These are phyloP conservation scores for Guadua angustifolia DNA, from an alignment of 176 grass and related monocot species.

Conservation along the genomic window DNA sequence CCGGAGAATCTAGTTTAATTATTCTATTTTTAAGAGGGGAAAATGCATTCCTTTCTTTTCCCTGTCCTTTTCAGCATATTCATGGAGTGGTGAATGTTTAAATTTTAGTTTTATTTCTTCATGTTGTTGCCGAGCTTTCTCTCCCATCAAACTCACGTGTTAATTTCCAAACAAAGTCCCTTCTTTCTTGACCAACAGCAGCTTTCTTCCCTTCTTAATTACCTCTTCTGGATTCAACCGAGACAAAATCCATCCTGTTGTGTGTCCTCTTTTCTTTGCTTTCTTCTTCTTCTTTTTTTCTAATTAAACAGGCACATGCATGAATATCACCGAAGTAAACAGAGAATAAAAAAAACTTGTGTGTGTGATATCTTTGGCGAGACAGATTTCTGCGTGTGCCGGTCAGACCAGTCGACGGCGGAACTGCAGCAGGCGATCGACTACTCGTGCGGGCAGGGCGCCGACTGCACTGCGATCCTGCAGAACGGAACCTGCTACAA, in stretches of 20 bases:
- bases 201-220: background rate
- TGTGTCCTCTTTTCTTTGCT: background rate
- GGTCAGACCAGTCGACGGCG: slow-evolving; percentile 55
- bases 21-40: background rate
- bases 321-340: background rate
- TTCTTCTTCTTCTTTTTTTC: too few relatives aligned
- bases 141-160: too few relatives aligned
- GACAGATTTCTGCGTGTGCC: slow-evolving; percentile 93
- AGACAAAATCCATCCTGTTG: background rate
- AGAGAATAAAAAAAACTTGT: too few relatives aligned
- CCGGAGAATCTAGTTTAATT: background rate
- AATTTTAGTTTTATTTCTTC: background rate
- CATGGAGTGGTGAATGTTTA: too few relatives aligned
- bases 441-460: slow-evolving; percentile 86
- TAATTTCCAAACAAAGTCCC: too few relatives aligned
- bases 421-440: slow-evolving; percentile 80
- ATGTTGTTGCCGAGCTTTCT: background rate
- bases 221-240: background rate
- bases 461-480: slow-evolving; percentile 62
- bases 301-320: background rate
- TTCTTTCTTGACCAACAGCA: background rate
- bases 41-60: background rate
- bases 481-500: slow-evolving; percentile 67
- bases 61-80: background rate
- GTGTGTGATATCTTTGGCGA: too few relatives aligned